A percentile compares a stretch with the other conserved stretches of the same genome.
Conservation (phyloP, 106 monocot species). For the Vanilla planifolia region DNA sequence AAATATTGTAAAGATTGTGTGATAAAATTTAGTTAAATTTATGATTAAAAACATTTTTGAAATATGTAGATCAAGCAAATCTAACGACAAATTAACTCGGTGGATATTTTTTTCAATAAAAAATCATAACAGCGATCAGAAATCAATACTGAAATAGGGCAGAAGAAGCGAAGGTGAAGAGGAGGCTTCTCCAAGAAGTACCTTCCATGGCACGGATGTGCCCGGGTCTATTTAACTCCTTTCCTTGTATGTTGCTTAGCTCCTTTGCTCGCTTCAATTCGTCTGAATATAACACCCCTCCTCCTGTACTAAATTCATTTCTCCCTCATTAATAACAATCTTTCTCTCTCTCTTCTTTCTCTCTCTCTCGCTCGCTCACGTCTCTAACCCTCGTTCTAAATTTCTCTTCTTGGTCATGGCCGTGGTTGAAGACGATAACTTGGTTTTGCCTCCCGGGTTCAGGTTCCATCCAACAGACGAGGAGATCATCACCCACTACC, state of each 20-base stretch:
- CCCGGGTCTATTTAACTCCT: neutral
- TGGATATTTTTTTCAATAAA: too few species aligned
- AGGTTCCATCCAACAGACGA: constrained; percentile 9
- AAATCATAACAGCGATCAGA: neutral
- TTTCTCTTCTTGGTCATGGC: neutral
- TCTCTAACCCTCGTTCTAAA: neutral
- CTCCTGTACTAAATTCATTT: constrained; percentile 1
- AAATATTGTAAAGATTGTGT: too few species aligned
- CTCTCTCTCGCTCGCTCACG: neutral
- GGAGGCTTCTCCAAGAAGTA: constrained; percentile 1
- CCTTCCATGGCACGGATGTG: constrained; percentile 3
- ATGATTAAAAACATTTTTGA: too few species aligned
- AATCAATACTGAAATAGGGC: neutral
- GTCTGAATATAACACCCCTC: neutral
- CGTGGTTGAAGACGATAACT: neutral
- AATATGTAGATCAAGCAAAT: too few species aligned
- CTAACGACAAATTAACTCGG: too few species aligned
- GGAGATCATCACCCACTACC: constrained; percentile 3
- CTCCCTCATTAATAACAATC: neutral
- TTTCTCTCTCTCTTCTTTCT: neutral
- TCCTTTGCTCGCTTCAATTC: neutral
- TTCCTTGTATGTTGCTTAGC: too few species aligned
- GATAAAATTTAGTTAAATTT: too few species aligned
- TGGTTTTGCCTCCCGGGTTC: constrained; percentile 3
- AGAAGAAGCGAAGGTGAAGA: neutral